Evolutionary conservation across 805 yeast species (phyloP).

Genomic region (Sugiyamaella americana): DNA sequence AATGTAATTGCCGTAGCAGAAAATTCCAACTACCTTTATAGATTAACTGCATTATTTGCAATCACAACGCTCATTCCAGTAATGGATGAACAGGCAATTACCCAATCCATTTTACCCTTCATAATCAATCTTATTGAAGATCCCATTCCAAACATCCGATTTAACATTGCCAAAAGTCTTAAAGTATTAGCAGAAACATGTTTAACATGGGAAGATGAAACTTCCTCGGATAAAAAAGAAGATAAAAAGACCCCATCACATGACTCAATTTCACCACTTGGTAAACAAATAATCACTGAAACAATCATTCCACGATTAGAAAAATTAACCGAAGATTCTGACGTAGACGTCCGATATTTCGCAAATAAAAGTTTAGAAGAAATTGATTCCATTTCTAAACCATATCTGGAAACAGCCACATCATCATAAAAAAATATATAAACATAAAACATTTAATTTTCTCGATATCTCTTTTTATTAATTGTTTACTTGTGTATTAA

Average conservation of each 20-base stretch:
- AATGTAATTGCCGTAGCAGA: conserved; percentile 59
- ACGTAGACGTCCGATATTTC: conserved; percentile 84
- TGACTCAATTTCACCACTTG: neutral
- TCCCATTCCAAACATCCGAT: conserved; percentile 89
- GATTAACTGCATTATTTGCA: conserved; percentile 87
- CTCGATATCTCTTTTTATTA: no score
- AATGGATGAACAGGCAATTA: conserved; percentile 50
- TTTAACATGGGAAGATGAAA: conserved; percentile 6
- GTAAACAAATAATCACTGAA: conserved; percentile 35
- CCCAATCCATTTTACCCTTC: conserved; percentile 70
- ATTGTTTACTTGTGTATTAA: no score
- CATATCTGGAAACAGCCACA: conserved; percentile 1
- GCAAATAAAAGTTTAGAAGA: conserved; percentile 58
- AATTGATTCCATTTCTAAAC: conserved; percentile 21
- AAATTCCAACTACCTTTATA: conserved; percentile 69
- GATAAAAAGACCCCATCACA: neutral
- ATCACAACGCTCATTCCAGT: conserved; percentile 77
- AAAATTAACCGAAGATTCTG: conserved; percentile 62
- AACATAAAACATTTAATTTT: no score
- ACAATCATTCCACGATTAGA: conserved; percentile 60
- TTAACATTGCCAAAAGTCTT: conserved; percentile 87
- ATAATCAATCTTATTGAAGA: conserved; percentile 66
- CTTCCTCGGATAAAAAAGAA: neutral
- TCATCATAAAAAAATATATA: no score
- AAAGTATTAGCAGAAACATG: conserved; percentile 54